Evolutionary conservation across 2,329 filamentous ascomycete species (phyloP).

Genomic region (Aureobasidium musti): DNA sequence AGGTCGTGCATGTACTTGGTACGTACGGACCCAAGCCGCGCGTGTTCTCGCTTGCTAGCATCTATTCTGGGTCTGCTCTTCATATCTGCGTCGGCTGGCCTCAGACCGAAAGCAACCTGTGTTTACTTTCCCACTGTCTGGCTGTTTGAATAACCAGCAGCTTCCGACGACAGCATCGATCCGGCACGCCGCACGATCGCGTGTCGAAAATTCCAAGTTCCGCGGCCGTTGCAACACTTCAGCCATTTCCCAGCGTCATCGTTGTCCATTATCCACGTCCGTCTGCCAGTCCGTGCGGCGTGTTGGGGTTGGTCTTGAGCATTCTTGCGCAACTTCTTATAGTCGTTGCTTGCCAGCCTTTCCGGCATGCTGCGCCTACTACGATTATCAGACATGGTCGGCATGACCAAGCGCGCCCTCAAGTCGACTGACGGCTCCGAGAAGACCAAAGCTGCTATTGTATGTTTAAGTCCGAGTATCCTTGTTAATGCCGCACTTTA

Average conservation of each 20-base stretch:
- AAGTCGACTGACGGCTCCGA: background rate
- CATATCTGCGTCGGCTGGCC: conserved; percentile 7
- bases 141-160: background rate
- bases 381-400: conserved; percentile 17
- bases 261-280: conserved; percentile 10
- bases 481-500: background rate
- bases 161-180: background rate
- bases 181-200: background rate
- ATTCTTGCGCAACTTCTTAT: conserved; percentile 13
- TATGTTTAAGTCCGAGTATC: background rate
- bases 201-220: conserved; percentile 5
- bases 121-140: background rate
- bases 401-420: conserved; percentile 20
- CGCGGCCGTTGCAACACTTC: conserved; percentile 16
- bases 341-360: conserved; percentile 17
- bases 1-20: conserved; percentile 3
- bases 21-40: conserved; percentile 22
- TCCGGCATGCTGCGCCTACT: conserved; percentile 10
- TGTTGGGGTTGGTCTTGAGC: conserved; percentile 23
- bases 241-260: conserved; percentile 20
- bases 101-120: background rate
- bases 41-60: conserved; percentile 3
- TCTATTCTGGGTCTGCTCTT: conserved; percentile 20
- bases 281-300: conserved; percentile 17
- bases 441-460: conserved; percentile 27